Percentiles rank a stretch among this genome's conserved stretches.
phyloP scores from a whole-genome alignment of 78 protist genomes.

The Speleostelium caveatum region DNA sequence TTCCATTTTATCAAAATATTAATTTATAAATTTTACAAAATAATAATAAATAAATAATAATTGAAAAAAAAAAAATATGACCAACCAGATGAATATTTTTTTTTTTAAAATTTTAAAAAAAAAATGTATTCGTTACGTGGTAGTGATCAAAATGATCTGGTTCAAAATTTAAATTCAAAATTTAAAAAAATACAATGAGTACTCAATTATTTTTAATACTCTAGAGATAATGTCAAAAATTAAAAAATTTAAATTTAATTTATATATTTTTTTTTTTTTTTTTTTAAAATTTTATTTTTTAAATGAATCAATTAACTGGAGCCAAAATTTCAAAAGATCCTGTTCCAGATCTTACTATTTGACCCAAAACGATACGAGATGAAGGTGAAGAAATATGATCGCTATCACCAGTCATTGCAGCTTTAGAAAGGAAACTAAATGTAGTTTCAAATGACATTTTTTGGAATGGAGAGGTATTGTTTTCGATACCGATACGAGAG shows the following conservation, averaged over 20 bases:
- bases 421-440: constrained; percentile 53
- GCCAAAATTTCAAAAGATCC: constrained; percentile 62
- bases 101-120: no score
- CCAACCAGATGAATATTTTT: no score
- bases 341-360: constrained; percentile 70
- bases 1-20: no score
- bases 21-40: no score
- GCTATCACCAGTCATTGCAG: constrained; percentile 53
- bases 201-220: no score
- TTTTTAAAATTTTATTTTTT: constrained; percentile 22
- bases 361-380: constrained; percentile 81
- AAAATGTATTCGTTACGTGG: no score
- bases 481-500: constrained; percentile 72
- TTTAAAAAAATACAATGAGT: no score
- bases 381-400: constrained; percentile 70
- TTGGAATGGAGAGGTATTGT: constrained; percentile 76
- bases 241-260: constrained; percentile 5
- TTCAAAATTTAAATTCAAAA: no score
- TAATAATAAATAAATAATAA: no score
- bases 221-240: no score
- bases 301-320: constrained; percentile 18
- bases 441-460: constrained; percentile 85
- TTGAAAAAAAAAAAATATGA: no score
- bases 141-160: no score
- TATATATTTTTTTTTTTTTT: constrained; percentile 1